Evolutionary conservation across 2,329 filamentous ascomycete genomes (phyloP), one percentile per base, ranked within the genome.

Genomic region (Clarireedia paspali): DNA sequence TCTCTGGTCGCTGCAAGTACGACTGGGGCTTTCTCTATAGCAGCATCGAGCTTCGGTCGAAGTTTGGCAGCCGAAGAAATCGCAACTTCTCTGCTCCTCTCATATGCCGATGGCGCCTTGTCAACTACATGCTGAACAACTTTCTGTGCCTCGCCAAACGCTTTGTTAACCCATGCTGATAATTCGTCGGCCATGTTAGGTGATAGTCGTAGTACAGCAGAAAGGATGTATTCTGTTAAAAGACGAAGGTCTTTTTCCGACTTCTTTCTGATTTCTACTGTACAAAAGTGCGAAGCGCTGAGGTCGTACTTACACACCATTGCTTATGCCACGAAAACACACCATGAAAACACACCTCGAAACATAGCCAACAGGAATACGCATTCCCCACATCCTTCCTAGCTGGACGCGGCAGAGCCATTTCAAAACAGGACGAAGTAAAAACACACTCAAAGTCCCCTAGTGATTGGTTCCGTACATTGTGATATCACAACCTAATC

Each of bases 61-160:
- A 40, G n/a, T 36, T 48, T 48, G 6, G 51, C 6, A n/a, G n/a
- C 42, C 14, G 23, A 17, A 10, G 26, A 27, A 5, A 14, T n/a
- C 5, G 34, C 34, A 48, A 44, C 51, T 26, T 48, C 42, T 53
- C 20, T 53, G 12, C 51, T 44, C 17, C 30, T 39, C 38, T 48
- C 44, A 48, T 53, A 53, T 40, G 34, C 51, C 6, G 30, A 45
- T n/a, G 51, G 51, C 24, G 51, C 51, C 17, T 40, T 48, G 44
- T 53, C 34, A 2, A 39, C 6, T 10, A 48, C 23, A 39, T 48
- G 20, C 20, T 39, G 44, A 30, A 14, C 23, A n/a, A n/a, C 30
- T 36, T 30, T 53, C 47, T 53, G 51, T 27, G 51, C 42, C 24
- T 53, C 51, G 17, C 23, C 27, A 12, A 53, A 5, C 7, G 51